Evolutionary conservation across 495 filamentous ascomycete species (phyloP).

Genomic region (Trichoderma asperelloides): DNA sequence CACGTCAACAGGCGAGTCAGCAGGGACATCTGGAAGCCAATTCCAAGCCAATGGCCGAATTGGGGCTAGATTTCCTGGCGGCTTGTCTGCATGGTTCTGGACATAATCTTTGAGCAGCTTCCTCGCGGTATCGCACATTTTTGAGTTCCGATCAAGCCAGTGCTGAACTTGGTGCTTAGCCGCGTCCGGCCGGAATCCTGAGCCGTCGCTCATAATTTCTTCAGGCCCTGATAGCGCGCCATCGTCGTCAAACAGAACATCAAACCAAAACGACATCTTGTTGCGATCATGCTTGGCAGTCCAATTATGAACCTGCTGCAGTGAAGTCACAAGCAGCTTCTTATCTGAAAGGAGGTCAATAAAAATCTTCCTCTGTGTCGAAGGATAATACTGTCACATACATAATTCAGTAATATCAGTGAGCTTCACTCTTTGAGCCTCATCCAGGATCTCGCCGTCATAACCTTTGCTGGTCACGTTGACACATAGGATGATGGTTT

Average conservation of each 20-base stretch:
- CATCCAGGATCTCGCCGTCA: slow-evolving; percentile 76
- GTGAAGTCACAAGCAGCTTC: slow-evolving; percentile 75
- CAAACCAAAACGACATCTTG: slow-evolving; percentile 85
- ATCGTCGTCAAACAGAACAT: slow-evolving; percentile 64
- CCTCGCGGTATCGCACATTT: slow-evolving; percentile 33
- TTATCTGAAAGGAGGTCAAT: slow-evolving; percentile 52
- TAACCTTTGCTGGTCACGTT: slow-evolving; percentile 84
- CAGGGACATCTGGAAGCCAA: slow-evolving; percentile 28
- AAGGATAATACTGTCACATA: slow-evolving; percentile 19
- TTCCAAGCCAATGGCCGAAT: slow-evolving; percentile 32
- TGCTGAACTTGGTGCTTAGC: slow-evolving; percentile 34
- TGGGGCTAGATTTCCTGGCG: slow-evolving; percentile 26
- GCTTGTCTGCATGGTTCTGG: slow-evolving; percentile 20
- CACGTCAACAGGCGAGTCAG: slow-evolving; percentile 23
- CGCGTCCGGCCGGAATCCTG: slow-evolving; percentile 33
- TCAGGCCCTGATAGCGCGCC: slow-evolving; percentile 20
- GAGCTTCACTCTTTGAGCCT: slow-evolving; percentile 37
- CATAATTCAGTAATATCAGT: slow-evolving; percentile 48
- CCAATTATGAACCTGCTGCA: slow-evolving; percentile 89
- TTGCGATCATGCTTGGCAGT: slow-evolving; percentile 84
- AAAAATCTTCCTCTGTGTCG: not conserved
- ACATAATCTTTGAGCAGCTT: slow-evolving; percentile 32
- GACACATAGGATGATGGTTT: slow-evolving; percentile 73
- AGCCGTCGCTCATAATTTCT: slow-evolving; percentile 34
- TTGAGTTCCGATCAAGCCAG: slow-evolving; percentile 46